Conservation (phyloP, 257 asterid species). For the Knoxia roxburghii region DNA sequence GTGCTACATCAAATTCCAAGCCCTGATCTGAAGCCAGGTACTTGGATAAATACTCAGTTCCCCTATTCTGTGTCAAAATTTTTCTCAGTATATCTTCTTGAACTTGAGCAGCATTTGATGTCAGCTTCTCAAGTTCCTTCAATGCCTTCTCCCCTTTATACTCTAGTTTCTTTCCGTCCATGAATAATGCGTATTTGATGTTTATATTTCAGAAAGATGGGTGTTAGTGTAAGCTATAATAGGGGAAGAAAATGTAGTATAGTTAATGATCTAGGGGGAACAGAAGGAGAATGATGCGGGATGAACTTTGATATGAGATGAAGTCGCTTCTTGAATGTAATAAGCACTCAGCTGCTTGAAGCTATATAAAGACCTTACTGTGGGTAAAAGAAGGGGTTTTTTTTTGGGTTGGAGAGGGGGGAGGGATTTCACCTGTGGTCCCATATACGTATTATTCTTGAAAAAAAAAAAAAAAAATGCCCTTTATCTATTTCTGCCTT, state of each 20-base stretch:
- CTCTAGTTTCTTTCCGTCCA: slow-evolving; percentile 74
- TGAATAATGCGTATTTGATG: slow-evolving; percentile 5
- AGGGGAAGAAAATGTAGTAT: background rate
- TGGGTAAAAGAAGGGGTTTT: background rate
- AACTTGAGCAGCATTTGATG: slow-evolving; percentile 45
- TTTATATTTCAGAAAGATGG: background rate
- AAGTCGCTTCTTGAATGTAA: background rate
- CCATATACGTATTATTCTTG: background rate
- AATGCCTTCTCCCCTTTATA: slow-evolving; percentile 62
- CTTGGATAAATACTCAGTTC: slow-evolving; percentile 48
- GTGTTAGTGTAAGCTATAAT: background rate
- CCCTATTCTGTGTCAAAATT: slow-evolving; percentile 48
- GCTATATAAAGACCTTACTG: slow-evolving; percentile 14
- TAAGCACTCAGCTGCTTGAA: background rate
- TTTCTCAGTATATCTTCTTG: slow-evolving; percentile 45
- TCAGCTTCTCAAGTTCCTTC: slow-evolving; percentile 52
- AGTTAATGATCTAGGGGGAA: slow-evolving; percentile 3
- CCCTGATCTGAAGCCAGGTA: slow-evolving; percentile 26
- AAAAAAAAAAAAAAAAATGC: background rate
- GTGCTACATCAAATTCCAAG: slow-evolving; percentile 21
- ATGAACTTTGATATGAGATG: background rate
- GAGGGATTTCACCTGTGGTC: background rate
- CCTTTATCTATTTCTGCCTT: no score
- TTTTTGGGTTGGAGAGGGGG: background rate
- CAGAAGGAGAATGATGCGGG: background rate